These are phyloP conservation scores for Laguncularia racemosa DNA, from an alignment of 345 rosid species.

Conservation along the genomic window DNA sequence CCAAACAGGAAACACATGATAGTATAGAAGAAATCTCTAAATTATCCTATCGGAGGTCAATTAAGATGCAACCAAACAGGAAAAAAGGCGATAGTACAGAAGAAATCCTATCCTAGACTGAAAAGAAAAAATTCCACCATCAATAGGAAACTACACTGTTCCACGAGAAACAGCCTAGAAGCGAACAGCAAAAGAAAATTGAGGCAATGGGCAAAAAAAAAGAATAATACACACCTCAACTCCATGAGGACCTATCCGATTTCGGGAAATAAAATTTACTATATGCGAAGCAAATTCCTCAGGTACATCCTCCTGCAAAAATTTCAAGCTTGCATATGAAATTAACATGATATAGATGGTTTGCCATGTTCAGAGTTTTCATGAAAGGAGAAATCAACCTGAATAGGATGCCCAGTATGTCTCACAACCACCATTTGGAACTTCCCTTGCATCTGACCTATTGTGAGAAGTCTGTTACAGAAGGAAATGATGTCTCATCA, in stretches of 20 bases:
- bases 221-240: constrained; percentile 51
- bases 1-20: no score
- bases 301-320: constrained; percentile 77
- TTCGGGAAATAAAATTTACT: constrained; percentile 64
- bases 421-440: constrained; percentile 94
- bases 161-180: no score
- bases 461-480: constrained; percentile 67
- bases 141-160: no score
- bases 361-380: neutral
- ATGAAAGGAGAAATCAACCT: constrained; percentile 32
- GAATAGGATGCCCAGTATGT: constrained; percentile 97
- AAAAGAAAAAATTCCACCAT: no score
- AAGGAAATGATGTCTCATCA: constrained; percentile 5
- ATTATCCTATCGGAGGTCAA: no score
- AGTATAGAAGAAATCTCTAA: no score
- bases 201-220: neutral
- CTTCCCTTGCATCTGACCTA: constrained; percentile 99
- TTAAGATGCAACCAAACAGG: no score
- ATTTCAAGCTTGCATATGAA: neutral
- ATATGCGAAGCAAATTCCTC: constrained; percentile 75
- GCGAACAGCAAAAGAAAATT: neutral
- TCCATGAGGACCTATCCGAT: constrained; percentile 77
- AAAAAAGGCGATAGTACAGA: no score
- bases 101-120: no score
- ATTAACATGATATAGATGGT: neutral